Evolutionary conservation across 768 basidiomycete species (phyloP), one percentile per base, ranked within the genome.

Genomic region (Daedaleopsis sinensis): DNA sequence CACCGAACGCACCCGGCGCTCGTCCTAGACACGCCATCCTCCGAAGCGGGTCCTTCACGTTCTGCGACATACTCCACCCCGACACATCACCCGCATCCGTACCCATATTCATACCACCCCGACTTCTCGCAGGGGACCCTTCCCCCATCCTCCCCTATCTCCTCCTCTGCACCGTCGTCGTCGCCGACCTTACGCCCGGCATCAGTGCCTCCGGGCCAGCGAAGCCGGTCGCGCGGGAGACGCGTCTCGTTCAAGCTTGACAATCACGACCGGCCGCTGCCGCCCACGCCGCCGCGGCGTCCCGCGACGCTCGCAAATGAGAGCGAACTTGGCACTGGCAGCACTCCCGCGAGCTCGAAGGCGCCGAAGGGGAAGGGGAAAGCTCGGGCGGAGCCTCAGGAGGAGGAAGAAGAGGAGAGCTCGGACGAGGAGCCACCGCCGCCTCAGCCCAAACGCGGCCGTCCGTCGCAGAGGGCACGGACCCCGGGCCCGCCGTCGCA

Each of bases 241-340:
- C 76, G 77, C 23, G 86, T 88, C 2, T 85, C 86, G 12, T 89
- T 89, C 68, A 76, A 72, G 59, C 65, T 84, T n/a, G 72, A 73
- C 35, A 71, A 23, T 18, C 47, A 65, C 44, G 68, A 66, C 32
- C 62, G 65, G n/a, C 67, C 64, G 3, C 19, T 63, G 19, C 49
- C 62, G 39, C 27, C 53, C 0, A 44, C 62, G 10, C 65, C 62
- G 13, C 62, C 50, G 18, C 0, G 18, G 39, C 39, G 39, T 42
- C 13, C 12, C 24, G 52, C 23, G 42, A 46, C 35, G 24, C 19
- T 18, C 24, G 52, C 39, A 12, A 35, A 3, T 13, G 52, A 49
- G 24, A 37, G 36, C 5, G 24, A 19, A 1, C 15, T 37, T 11
- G 51, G 39, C 47, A 38, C 18, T 36, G 50, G 47, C 21, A 36